Conservation (phyloP, 148 eudicot species). For the Rhododendron ovatum region DNA sequence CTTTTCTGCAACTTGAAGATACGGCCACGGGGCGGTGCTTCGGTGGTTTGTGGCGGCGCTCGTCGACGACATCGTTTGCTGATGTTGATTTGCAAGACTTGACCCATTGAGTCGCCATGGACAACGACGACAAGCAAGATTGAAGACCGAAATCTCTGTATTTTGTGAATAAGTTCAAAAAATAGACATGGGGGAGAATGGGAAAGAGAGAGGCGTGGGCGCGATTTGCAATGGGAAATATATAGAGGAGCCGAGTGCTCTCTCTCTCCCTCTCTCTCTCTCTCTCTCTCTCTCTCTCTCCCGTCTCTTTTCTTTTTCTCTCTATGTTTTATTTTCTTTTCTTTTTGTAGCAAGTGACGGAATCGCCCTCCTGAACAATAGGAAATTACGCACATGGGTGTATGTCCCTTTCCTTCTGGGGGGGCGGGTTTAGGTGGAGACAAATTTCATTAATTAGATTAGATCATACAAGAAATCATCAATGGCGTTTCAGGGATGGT, state of each 20-base stretch:
- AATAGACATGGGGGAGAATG: slow-evolving; percentile 15
- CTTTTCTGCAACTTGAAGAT: slow-evolving; percentile 53
- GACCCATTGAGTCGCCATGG: slow-evolving; percentile 80
- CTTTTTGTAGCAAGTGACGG: not conserved
- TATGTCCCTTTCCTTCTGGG: not conserved
- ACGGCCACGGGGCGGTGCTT: slow-evolving; percentile 18
- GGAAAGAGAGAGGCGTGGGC: not conserved
- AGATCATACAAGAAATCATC: not conserved
- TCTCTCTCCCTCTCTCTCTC: no score
- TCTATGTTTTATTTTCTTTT: no score
- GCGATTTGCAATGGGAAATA: not conserved
- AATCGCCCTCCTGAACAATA: not conserved
- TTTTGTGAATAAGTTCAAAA: not conserved
- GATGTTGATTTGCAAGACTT: slow-evolving; percentile 87
- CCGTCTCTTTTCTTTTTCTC: no score
- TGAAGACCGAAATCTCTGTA: not conserved
- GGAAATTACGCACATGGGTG: not conserved
- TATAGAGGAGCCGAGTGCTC: not conserved
- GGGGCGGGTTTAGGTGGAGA: not conserved
- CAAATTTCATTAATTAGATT: slow-evolving; percentile 3
- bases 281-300: no score
- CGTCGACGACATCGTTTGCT: slow-evolving; percentile 59
- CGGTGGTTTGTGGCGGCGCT: slow-evolving; percentile 10
- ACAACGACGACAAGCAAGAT: not conserved
- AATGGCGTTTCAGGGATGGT: not conserved